Percentiles rank a stretch among this genome's conserved stretches.
These are phyloP conservation scores for Jimgerdemannia flammicorona DNA, from an alignment of 192 early-diverging fungal species.

Conservation along the genomic window DNA sequence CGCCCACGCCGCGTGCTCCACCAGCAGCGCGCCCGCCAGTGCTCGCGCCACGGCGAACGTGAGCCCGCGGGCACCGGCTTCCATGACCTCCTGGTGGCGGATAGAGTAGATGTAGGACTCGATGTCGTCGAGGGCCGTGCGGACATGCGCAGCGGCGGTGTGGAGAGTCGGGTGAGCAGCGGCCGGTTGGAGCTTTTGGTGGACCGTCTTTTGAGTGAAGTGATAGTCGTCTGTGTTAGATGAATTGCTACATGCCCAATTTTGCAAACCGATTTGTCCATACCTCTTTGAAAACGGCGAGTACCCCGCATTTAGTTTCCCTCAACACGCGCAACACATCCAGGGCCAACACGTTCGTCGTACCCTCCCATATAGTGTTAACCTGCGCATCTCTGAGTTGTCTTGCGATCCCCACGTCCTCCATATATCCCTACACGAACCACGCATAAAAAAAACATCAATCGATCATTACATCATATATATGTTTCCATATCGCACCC, in stretches of 20 bases:
- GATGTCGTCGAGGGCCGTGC: conserved; percentile 19
- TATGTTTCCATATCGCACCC: background rate
- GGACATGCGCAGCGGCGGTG: conserved; percentile 25
- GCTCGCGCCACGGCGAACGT: conserved; percentile 45
- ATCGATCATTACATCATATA: background rate
- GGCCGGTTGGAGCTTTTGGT: background rate
- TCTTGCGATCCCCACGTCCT: conserved; percentile 59
- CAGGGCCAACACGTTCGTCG: conserved; percentile 61
- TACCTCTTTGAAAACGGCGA: conserved; percentile 39
- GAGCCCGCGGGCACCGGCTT: conserved; percentile 43
- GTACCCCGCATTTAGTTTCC: conserved; percentile 41
- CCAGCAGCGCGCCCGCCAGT: conserved; percentile 42
- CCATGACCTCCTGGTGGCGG: conserved; percentile 22
- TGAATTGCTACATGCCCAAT: background rate
- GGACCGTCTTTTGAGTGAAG: background rate
- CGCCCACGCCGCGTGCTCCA: conserved; percentile 47
- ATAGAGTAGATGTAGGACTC: conserved; percentile 9
- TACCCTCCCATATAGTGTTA: conserved; percentile 77
- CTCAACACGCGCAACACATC: conserved; percentile 56
- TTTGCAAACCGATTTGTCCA: background rate
- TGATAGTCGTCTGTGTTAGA: background rate
- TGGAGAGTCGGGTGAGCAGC: background rate
- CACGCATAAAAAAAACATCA: too few relatives aligned
- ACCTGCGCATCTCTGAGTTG: conserved; percentile 59
- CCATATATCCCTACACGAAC: conserved; percentile 57